Base-by-base conservation (phyloP, 2,329 filamentous ascomycete species). In the Dichotomopilus funicola region DNA sequence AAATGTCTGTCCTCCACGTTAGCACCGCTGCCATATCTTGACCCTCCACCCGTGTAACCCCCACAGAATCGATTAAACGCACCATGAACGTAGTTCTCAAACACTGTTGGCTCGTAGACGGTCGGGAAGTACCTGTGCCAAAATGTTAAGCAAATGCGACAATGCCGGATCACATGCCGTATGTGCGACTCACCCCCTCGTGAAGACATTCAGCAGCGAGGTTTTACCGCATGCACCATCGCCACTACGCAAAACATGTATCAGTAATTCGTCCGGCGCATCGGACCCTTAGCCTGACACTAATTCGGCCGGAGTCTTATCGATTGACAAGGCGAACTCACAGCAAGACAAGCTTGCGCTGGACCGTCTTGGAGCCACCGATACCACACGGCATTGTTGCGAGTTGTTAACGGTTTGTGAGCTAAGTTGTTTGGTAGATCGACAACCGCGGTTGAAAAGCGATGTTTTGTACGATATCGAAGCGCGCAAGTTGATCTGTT, bases 11-110 rank as follows among this genome's bases (percentile, higher is more conserved):
- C 41, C 11, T 11, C 19, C 6, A 34, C 40, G 51, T 44, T 57
- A 62, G 49, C 57, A 59, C 43, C 27, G 57, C 45, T 19, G 12
- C 36, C 35, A 12, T 31, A 51, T 19, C 6, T 4, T 10, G 0
- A 46, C 13, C 11, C n/a, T 11, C 9, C 6, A 9, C 38, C 6
- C 34, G 12, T 33, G 12, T 43, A 6, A 43, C 10, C 41, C 45
- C 31, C 42, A 10, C 31, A 45, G 51, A 27, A 27, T 27, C 19
- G 34, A n/a, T 40, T 46, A 31, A 51, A 68, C 80, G 69, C 80
- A 95, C 89, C 91, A 71, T 99, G 92, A 61, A 99, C 92, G 73
- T 97, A 99, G 75, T 99, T 99, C 72, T 99, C 92, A 73, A 96
- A 96, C 62, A 96, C 92, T 38, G 92, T 99, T 53, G 94, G 94